Evolutionary conservation across 257 asterid species (phyloP), one percentile per base, ranked within the genome.

Genomic region (Linderniella brevidens): DNA sequence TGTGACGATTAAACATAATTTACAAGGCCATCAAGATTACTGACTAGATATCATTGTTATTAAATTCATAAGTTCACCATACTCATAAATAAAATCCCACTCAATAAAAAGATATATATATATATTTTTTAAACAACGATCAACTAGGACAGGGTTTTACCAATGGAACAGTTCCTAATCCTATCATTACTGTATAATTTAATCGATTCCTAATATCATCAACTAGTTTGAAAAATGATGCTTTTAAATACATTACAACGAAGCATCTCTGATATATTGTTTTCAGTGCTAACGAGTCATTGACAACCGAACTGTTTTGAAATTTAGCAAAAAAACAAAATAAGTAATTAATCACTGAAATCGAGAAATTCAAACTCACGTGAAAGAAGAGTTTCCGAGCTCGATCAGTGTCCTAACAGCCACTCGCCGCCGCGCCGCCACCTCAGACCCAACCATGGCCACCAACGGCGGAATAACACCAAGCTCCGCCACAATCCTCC

Each of bases 391-490:
- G 53, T 72, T 58, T 18, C 88, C 79, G 42, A 87, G 77, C 53
- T 80, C 73, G 38, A 72, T 61, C 41, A 87, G 55, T 20, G 81
- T 80, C 39, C 67, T 63, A 52, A 83, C 82, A 5, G 92, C 95
- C 68, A 68, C 46, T 14, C 76, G 67, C 37, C 56, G 83, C 49
- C 72, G 75, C 65, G 65, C 66, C 82, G 32, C 72, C 61, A 53
- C 71, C 50, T 71, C 67, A 19, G 92, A 73, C 14, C 70, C 90
- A 39, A 70, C 67, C 95, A 87, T 87, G 6, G 56, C 77, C 14
- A 87, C 93, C 60, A 87, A 56, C 58, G 97, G 95, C 58, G 81
- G 95, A 53, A 87, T 78, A 32, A 87, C 92, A 5, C 95, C 97
- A 13, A 87, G 93, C 69, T 83, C 90, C 71, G 77, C 95, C 86